Conservation (phyloP, 1,284 basidiomycete genomes). For the Ustilago vetiveriae region DNA sequence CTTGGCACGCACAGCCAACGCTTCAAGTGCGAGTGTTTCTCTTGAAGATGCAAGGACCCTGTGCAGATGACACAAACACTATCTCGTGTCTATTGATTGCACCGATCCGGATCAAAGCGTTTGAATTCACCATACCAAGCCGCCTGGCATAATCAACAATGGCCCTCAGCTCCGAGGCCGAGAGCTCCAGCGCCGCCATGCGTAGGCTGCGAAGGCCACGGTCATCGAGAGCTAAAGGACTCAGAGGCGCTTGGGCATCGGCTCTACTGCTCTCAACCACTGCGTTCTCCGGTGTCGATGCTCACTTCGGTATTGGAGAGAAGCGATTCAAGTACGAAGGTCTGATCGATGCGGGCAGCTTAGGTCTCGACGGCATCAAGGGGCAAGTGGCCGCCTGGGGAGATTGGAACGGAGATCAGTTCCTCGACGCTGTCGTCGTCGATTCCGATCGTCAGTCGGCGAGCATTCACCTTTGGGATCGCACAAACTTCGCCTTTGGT, state of each 20-base stretch:
- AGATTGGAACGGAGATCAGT: conserved; percentile 86
- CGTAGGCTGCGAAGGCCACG: conserved; percentile 9
- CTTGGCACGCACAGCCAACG: conserved; percentile 3
- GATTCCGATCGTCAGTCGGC: conserved; percentile 78
- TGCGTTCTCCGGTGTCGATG: conserved; percentile 18
- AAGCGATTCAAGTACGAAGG: conserved; percentile 86
- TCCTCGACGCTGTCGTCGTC: conserved; percentile 83
- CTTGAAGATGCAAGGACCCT: no score
- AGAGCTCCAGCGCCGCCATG: conserved; percentile 23
- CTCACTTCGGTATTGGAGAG: conserved; percentile 54
- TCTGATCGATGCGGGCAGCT: conserved; percentile 79
- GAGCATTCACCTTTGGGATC: conserved; percentile 82
- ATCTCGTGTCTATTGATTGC: no score
- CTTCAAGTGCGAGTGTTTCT: background rate
- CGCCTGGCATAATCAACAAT: background rate
- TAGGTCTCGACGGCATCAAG: conserved; percentile 76
- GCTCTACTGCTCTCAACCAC: conserved; percentile 24
- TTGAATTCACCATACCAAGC: no score
- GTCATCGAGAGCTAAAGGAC: conserved; percentile 12
- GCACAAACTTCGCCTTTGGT: conserved; percentile 74
- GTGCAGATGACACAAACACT: no score
- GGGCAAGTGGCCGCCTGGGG: conserved; percentile 86
- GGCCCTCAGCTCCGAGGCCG: conserved; percentile 34
- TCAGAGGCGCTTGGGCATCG: conserved; percentile 19
- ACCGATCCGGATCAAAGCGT: no score